Percentiles rank a stretch among this genome's conserved stretches.
These are phyloP conservation scores for Uronychia setigera DNA, from an alignment of 73 alveolate genomes.

Conservation along the genomic window DNA sequence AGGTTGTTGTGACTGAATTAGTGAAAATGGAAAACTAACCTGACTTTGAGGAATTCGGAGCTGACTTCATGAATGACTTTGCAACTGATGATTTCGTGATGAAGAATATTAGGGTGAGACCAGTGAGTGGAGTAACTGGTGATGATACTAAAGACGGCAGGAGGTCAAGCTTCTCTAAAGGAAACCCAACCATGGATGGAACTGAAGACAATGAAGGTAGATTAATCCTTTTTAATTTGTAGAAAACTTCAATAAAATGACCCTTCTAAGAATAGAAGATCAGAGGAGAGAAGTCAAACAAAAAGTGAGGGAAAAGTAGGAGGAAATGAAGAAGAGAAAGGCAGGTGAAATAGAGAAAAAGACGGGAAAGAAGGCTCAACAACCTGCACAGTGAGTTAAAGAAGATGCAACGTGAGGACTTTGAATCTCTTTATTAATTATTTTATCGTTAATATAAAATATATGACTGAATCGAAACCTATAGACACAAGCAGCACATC, in stretches of 20 bases:
- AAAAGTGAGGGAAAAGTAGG: slow-evolving; percentile 23
- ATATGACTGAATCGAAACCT: neutral
- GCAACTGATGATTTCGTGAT: slow-evolving; percentile 61
- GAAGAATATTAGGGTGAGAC: slow-evolving; percentile 67
- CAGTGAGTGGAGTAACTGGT: slow-evolving; percentile 62
- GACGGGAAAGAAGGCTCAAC: slow-evolving; percentile 27
- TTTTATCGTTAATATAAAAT: neutral
- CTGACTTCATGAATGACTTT: slow-evolving; percentile 62
- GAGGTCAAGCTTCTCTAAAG: slow-evolving; percentile 33
- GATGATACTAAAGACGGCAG: slow-evolving; percentile 59
- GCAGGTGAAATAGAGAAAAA: slow-evolving; percentile 36
- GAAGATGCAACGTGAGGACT: neutral
- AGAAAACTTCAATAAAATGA: slow-evolving; percentile 50
- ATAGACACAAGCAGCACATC: neutral
- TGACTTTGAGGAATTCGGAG: slow-evolving; percentile 37
- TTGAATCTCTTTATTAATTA: no score
- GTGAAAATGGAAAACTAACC: slow-evolving; percentile 47
- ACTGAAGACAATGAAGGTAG: slow-evolving; percentile 57
- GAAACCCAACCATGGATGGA: slow-evolving; percentile 23
- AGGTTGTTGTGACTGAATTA: slow-evolving; percentile 48
- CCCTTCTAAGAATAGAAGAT: slow-evolving; percentile 43
- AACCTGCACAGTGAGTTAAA: no score
- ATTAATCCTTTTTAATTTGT: slow-evolving; percentile 6
- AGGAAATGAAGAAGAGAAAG: slow-evolving; percentile 34
- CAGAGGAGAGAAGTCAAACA: slow-evolving; percentile 55